Conservation (phyloP, 2,329 filamentous ascomycete genomes). For the Fusarium pseudograminearum region DNA sequence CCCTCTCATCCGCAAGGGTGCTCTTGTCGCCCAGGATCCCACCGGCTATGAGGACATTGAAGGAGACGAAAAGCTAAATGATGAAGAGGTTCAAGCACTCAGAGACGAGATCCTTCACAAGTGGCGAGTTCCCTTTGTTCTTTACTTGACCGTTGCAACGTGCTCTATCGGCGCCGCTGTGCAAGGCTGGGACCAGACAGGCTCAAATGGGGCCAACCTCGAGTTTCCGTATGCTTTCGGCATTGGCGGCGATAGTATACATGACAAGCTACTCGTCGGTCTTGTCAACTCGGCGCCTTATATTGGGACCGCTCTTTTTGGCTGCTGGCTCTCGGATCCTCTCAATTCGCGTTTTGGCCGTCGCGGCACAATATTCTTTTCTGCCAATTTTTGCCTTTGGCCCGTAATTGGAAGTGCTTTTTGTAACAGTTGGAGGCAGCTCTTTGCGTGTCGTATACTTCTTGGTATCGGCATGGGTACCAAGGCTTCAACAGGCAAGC, state of each 20-base stretch:
- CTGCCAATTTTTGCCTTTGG: slow-evolving; percentile 78
- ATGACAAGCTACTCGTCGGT: slow-evolving; percentile 68
- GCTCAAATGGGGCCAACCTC: slow-evolving; percentile 72
- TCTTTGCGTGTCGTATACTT: slow-evolving; percentile 77
- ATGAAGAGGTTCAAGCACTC: slow-evolving; percentile 70
- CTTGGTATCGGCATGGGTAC: slow-evolving; percentile 83
- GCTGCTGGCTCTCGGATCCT: slow-evolving; percentile 76
- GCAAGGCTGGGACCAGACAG: slow-evolving; percentile 77
- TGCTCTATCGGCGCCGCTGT: slow-evolving; percentile 79
- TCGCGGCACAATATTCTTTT: slow-evolving; percentile 73
- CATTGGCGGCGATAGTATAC: slow-evolving; percentile 52
- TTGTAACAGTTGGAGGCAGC: slow-evolving; percentile 76
- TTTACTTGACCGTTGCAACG: slow-evolving; percentile 75
- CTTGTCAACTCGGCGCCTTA: slow-evolving; percentile 72
- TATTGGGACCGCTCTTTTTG: slow-evolving; percentile 62
- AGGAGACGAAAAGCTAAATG: slow-evolving; percentile 67
- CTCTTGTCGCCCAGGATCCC: slow-evolving; percentile 79
- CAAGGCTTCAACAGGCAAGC: slow-evolving; percentile 71
- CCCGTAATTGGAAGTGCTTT: slow-evolving; percentile 78
- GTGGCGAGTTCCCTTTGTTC: slow-evolving; percentile 71
- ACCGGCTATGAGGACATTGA: slow-evolving; percentile 69
- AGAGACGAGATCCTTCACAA: slow-evolving; percentile 73
- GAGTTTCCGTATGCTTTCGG: slow-evolving; percentile 68
- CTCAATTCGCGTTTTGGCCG: slow-evolving; percentile 62
- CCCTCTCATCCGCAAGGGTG: slow-evolving; percentile 73